These are phyloP conservation scores for Gracilaria domingensis DNA, from an alignment of 23 red algal genomes.

Conservation along the genomic window DNA sequence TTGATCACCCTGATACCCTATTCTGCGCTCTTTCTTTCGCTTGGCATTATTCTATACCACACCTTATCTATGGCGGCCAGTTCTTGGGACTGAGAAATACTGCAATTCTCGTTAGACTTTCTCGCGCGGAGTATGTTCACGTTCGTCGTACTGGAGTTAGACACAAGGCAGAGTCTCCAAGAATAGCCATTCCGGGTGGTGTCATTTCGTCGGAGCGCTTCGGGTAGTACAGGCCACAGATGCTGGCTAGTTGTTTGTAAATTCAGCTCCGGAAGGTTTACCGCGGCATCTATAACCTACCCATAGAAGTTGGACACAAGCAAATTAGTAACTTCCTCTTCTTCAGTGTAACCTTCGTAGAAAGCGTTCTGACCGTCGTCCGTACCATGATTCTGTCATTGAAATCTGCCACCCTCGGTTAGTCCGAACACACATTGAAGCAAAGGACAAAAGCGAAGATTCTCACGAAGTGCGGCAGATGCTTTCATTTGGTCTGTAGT, in stretches of 20 bases:
- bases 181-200: conserved; percentile 21
- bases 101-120: conserved; percentile 24
- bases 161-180: conserved; percentile 18
- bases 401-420: conserved; percentile 3
- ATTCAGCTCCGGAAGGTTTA: conserved; percentile 53
- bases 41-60: conserved; percentile 15
- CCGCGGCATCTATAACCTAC: conserved; percentile 23
- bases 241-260: conserved; percentile 17
- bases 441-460: conserved; percentile 13
- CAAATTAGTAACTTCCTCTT: conserved; percentile 29
- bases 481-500: neutral
- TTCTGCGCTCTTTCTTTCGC: conserved; percentile 32
- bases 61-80: conserved; percentile 7
- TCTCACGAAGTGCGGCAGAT: neutral
- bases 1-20: conserved; percentile 18
- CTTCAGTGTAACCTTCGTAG: conserved; percentile 23
- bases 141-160: neutral
- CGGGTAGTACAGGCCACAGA: conserved; percentile 29
- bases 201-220: conserved; percentile 23
- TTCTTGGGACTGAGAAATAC: neutral
- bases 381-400: conserved; percentile 8
- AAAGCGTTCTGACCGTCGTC: conserved; percentile 18
- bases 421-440: conserved; percentile 12
- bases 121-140: conserved; percentile 24
- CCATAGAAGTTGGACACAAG: conserved; percentile 42